Base-by-base conservation (phyloP, 2,329 filamentous ascomycete species). In the Diaporthe sp. region DNA sequence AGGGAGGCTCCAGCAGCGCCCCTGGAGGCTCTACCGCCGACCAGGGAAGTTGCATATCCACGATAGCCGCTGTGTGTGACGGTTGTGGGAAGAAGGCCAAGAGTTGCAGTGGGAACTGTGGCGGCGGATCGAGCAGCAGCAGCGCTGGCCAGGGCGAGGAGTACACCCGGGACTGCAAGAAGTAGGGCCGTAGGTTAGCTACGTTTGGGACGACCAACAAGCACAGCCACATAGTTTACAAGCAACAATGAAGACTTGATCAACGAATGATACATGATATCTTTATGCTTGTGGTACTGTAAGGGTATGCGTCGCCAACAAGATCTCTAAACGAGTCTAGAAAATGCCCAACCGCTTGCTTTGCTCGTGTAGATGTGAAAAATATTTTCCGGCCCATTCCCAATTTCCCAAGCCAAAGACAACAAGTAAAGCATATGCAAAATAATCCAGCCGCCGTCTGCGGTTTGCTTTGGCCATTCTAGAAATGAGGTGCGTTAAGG, bases 401-500 rank as follows among this genome's bases (percentile, higher is more conserved):
- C 30, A 53, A 27, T 7, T 22, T 30, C 63, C 47, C 63, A 37
- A 15, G 17, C 4, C 8, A 10, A 39, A 66, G 13, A 37, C 42
- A 51, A 25, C 17, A 51, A 66, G 30, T 12, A 32, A 68, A 25
- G 61, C 13, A 53, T 27, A 39, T 39, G 47, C 32, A 39, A 13
- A 27, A 47, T n/a, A 27, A 13, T 1, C 15, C 50, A 47, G 22
- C 13, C 30, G 12, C 19, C 7, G 2, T 15, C 30, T 35, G 22
- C 13, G 42, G 39, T n/a, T n/a, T 71, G 17, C n/a, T 8, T 35
- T 25, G 9, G 39, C 37, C 32, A 22, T 25, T 50, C 71, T 59
- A 69, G 6, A 90, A 92, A 78, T 91, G 88, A 75, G 91, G 91
- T 37, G 91, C 87, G 76, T 92, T 92, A 32, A 92, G 75, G 70